These are phyloP conservation scores for Fagopyrum homotropicum DNA, from an alignment of 148 eudicot genomes.

Conservation along the genomic window DNA sequence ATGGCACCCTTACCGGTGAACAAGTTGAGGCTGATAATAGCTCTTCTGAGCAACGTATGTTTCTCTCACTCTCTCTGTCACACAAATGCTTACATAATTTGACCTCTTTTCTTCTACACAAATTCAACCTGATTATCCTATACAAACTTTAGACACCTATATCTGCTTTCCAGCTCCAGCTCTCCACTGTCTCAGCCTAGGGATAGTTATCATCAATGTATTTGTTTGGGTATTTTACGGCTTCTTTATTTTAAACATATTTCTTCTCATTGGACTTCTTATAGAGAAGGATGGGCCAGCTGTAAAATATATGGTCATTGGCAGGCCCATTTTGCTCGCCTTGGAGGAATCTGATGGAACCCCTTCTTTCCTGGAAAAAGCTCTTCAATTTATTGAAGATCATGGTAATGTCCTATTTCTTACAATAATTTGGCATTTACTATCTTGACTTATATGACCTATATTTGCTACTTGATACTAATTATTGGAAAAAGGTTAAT, in stretches of 20 bases:
- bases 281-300: conserved; percentile 50
- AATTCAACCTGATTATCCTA: no score
- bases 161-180: no score
- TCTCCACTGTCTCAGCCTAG: background rate
- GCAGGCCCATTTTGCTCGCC: conserved; percentile 80
- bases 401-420: conserved; percentile 41
- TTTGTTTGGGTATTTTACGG: background rate
- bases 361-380: conserved; percentile 93
- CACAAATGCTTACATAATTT: no score
- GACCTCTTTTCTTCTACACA: background rate
- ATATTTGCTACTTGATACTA: background rate
- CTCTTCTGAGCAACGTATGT: conserved; percentile 53
- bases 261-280: background rate
- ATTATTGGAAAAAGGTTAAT: background rate
- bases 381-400: conserved; percentile 68
- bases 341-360: conserved; percentile 93
- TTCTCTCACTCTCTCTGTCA: conserved; percentile 12
- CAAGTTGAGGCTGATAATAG: conserved; percentile 45
- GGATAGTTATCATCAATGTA: background rate
- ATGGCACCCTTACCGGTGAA: conserved; percentile 49
- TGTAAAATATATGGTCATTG: conserved; percentile 60
- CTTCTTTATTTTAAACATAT: background rate
- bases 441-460: background rate
- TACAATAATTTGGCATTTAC: background rate
- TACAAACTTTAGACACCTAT: no score